Base-by-base conservation (phyloP, 768 basidiomycete species). In the Mycena indigotica region DNA sequence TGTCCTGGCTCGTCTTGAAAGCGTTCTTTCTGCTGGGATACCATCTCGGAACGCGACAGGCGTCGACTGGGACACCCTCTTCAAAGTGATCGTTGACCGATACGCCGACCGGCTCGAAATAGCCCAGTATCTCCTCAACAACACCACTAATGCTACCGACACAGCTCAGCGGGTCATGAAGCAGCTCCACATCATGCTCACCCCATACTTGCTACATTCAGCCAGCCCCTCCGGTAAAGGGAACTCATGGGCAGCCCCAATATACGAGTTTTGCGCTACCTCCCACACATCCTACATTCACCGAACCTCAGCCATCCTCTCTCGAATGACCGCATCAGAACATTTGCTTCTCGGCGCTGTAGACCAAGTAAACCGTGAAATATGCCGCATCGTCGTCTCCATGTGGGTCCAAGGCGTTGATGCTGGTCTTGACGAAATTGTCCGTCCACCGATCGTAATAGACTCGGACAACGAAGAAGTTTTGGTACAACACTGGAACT, bases 31-130 rank as follows among this genome's bases (percentile, higher is more conserved):
- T 6, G 52, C 58, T 19, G 41, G n/a, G 8, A 19, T 44, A 1
- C 44, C 61, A 17, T 46, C 30, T 2, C 28, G 39, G 23, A n/a
- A 61, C 16, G 64, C 58, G 10, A 79, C 73, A 50, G 72, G 70
- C 0, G 54, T 80, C 2, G 78, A 82, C 60, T 82, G 81, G 81
- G 63, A 64, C 25, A 68, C 70, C 2, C 65, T 80, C 30, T 60
- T 72, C 13, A 69, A 71, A 10, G 70, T 74, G 28, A 64, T 81
- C n/a, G 67, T 71, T 3, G 71, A 80, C 40, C 75, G 79, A 5
- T 79, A 77, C 51, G 70, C 70, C 4, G 72, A 71, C 17, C 66
- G 81, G n/a, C 66, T 83, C 13, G 76, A 80, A 52, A 56, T 74
- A 19, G 57, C 77, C 6, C 72, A 66, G 13, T 66, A 77, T 57